Percentiles rank a stretch among this genome's conserved stretches.
Conservation (phyloP, 352 stramenopile genomes). For the Pythium phragmiticola region DNA sequence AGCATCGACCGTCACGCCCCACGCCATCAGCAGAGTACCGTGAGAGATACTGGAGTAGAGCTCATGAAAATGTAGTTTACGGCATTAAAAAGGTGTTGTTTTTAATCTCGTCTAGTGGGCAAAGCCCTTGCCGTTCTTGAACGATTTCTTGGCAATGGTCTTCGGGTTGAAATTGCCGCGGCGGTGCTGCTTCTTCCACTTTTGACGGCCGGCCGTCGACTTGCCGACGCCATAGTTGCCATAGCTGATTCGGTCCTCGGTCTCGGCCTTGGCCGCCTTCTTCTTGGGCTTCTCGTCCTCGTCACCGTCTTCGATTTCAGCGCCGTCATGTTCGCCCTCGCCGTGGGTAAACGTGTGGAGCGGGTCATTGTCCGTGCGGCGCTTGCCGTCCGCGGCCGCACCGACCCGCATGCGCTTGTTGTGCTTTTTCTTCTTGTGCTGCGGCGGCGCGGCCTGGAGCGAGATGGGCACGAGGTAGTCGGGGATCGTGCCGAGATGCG, state of each 20-base stretch:
- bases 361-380: constrained; percentile 95
- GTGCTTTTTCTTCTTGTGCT: constrained; percentile 82
- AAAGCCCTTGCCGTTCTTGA: constrained; percentile 65
- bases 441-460: constrained; percentile 85
- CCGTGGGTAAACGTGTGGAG: constrained; percentile 92
- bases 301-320: constrained; percentile 38
- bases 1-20: constrained; percentile 24
- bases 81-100: constrained; percentile 18
- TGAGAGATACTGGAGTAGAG: constrained; percentile 23
- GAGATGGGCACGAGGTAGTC: constrained; percentile 97
- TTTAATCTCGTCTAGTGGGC: constrained; percentile 40
- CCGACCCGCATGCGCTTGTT: constrained; percentile 45
- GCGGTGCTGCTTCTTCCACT: constrained; percentile 91
- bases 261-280: constrained; percentile 45
- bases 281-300: constrained; percentile 35
- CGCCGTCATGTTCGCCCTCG: constrained; percentile 50
- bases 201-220: constrained; percentile 91
- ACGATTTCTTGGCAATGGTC: constrained; percentile 87
- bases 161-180: constrained; percentile 93
- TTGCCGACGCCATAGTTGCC: constrained; percentile 90
- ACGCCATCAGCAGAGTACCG: constrained; percentile 22
- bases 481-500: constrained; percentile 94
- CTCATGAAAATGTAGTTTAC: constrained; percentile 36
- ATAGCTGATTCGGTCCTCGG: constrained; percentile 88
- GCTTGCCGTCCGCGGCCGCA: constrained; percentile 61